Conservation (phyloP, 2,329 filamentous ascomycete genomes). For the Aspergillus sp. region DNA sequence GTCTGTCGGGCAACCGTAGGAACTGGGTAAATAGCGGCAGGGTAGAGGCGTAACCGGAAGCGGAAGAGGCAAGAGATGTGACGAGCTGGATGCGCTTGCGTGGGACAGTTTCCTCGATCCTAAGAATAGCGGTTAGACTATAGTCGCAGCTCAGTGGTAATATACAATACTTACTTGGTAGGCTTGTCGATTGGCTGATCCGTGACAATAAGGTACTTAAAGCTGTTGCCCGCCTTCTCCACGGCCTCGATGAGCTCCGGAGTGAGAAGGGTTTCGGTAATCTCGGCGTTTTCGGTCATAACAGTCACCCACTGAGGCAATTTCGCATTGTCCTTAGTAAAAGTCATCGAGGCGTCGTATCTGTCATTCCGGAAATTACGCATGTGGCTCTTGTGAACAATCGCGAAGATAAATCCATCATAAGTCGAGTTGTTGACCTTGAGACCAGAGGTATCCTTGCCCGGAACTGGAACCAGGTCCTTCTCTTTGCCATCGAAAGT, state of each 20-base stretch:
- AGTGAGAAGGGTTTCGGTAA: slow-evolving; percentile 83
- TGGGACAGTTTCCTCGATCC: slow-evolving; percentile 77
- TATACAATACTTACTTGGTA: slow-evolving; percentile 62
- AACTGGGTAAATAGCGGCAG: slow-evolving; percentile 77
- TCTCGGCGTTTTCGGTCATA: slow-evolving; percentile 96
- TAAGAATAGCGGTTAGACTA: slow-evolving; percentile 35
- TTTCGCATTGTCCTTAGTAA: slow-evolving; percentile 89
- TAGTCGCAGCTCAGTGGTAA: neutral
- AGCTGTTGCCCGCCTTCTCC: slow-evolving; percentile 71
- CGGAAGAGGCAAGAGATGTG: slow-evolving; percentile 63
- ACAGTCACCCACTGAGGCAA: slow-evolving; percentile 86
- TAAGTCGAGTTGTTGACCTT: slow-evolving; percentile 61
- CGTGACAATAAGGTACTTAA: slow-evolving; percentile 84
- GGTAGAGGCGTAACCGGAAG: slow-evolving; percentile 63
- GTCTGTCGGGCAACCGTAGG: slow-evolving; percentile 77
- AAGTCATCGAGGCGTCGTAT: slow-evolving; percentile 90
- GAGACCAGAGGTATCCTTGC: slow-evolving; percentile 59
- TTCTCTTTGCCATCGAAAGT: slow-evolving; percentile 91
- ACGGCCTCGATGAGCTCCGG: slow-evolving; percentile 82
- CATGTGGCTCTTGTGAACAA: slow-evolving; percentile 96
- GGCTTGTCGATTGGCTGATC: slow-evolving; percentile 91
- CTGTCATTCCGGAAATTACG: slow-evolving; percentile 84
- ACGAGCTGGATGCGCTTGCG: slow-evolving; percentile 85
- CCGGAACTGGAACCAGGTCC: slow-evolving; percentile 67
- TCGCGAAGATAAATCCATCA: slow-evolving; percentile 89